Base-by-base conservation (phyloP, 2,329 filamentous ascomycete genomes). In the Sporothrix globosa region DNA sequence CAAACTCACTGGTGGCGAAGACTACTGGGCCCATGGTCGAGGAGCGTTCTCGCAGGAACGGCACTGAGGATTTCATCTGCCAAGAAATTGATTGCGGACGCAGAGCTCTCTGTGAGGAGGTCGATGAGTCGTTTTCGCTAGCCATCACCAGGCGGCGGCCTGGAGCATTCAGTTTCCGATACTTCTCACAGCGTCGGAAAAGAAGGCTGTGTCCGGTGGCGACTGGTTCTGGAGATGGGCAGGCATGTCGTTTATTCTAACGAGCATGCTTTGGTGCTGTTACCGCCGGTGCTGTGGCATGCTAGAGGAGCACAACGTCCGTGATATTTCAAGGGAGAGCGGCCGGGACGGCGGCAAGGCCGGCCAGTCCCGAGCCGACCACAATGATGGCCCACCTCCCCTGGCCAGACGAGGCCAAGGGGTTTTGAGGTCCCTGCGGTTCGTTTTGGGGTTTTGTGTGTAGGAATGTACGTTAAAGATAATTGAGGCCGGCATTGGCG, bases 211-310 rank as follows among this genome's bases (percentile, higher is more conserved):
- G 56, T 83, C 81, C 75, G n/a, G 79, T 75, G 53, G 75, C 68
- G n/a, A 67, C 48, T 4, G 71, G 56, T 21, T 56, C 75, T 91
- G 88, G 72, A 86, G 89, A 80, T 94, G 88, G 73, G 96, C 98
- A 77, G 98, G 89, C 78, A 96, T 96, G 81, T 95, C 96, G 87
- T 98, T 99, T 87, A 99, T 99, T 79, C 96, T 96, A n/a, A n/a
- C 68, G 96, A 98, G 63, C 96, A 99, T 77, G 96, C 96, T 85
- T 99, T 98, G 77, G 95, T 98, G 74, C 94, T 97, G 89, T 98
- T 98, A 81, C 96, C 96, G 81, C 95, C 95, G 3, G 80, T 88
- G 90, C 34, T 0, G 83, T 83, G 0, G 83, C 83, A 24, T 87
- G 85, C 71, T 91, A 88, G 14, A 91, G 81, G 66, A 91, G 81